A percentile compares a stretch with the other conserved stretches of the same genome.
These are phyloP conservation scores for Wickerhamiella pararugosa DNA, from an alignment of 1,139 yeast genomes.

Conservation along the genomic window DNA sequence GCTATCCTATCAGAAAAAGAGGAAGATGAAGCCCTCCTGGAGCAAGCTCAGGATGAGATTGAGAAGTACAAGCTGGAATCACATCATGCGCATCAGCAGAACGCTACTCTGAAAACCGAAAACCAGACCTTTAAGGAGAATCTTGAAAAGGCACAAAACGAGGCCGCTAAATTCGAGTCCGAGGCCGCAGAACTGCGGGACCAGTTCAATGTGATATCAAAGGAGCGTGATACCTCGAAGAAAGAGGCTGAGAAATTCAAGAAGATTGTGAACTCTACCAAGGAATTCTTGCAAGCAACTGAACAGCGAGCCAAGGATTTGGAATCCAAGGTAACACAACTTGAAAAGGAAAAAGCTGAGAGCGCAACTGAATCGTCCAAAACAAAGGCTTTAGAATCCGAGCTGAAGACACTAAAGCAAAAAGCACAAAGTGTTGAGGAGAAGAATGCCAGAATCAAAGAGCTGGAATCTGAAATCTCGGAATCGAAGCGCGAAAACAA, in stretches of 20 bases:
- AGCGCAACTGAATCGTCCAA: neutral
- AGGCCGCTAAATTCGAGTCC: neutral
- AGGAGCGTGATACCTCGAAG: neutral
- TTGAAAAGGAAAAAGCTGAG: slow-evolving; percentile 1
- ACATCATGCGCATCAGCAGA: neutral
- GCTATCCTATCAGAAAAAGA: slow-evolving; percentile 15
- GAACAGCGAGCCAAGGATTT: slow-evolving; percentile 8
- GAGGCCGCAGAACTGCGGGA: slow-evolving; percentile 9
- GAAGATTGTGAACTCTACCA: neutral
- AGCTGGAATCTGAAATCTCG: neutral
- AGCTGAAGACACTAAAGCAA: slow-evolving; percentile 6
- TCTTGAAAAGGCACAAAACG: slow-evolving; percentile 3
- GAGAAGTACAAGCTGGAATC: slow-evolving; percentile 12
- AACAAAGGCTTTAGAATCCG: slow-evolving; percentile 4
- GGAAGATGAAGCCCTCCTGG: slow-evolving; percentile 15
- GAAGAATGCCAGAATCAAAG: neutral
- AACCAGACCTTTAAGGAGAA: slow-evolving; percentile 5
- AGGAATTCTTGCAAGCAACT: neutral
- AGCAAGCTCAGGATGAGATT: slow-evolving; percentile 11
- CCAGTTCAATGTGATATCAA: neutral
- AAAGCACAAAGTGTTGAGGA: slow-evolving; percentile 3
- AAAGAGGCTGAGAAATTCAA: neutral
- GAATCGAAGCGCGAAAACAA: neutral
- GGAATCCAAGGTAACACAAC: neutral
- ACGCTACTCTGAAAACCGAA: slow-evolving; percentile 4